Percentiles rank a stretch among this genome's conserved stretches.
These are phyloP conservation scores for Vigna radiata DNA, from an alignment of 306 rosid genomes.

Conservation along the genomic window DNA sequence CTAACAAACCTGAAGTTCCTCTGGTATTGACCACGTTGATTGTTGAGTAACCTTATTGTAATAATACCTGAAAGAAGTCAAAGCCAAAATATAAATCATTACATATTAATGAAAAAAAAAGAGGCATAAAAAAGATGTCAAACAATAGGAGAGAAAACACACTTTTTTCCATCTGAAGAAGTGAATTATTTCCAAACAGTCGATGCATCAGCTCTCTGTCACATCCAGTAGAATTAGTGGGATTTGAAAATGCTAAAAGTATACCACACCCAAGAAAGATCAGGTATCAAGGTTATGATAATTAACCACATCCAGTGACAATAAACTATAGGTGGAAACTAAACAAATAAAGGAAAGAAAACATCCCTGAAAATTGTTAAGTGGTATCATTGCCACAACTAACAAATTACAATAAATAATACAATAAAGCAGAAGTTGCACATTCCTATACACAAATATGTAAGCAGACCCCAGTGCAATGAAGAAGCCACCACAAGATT, in stretches of 20 bases:
- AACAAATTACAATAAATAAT: constrained; percentile 28
- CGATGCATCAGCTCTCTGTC: constrained; percentile 98
- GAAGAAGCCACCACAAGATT: constrained; percentile 30
- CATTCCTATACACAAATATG: constrained; percentile 12
- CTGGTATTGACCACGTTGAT: constrained; percentile 98
- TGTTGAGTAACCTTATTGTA: constrained; percentile 93
- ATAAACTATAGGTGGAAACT: constrained; percentile 27
- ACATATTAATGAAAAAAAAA: constrained; percentile 15
- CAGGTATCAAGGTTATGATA: constrained; percentile 36
- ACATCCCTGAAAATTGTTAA: constrained; percentile 24
- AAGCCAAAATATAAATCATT: constrained; percentile 33
- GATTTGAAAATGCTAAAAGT: constrained; percentile 41
- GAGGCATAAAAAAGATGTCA: constrained; percentile 27
- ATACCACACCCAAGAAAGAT: constrained; percentile 40
- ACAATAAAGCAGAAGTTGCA: constrained; percentile 27
- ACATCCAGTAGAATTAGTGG: constrained; percentile 59
- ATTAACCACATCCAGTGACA: constrained; percentile 24
- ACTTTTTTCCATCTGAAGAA: constrained; percentile 97
- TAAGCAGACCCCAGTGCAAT: constrained; percentile 24
- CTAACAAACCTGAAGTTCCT: constrained; percentile 82
- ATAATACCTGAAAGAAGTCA: constrained; percentile 76
- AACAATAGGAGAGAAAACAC: constrained; percentile 41
- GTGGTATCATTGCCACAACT: constrained; percentile 30
- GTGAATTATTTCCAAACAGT: constrained; percentile 99
- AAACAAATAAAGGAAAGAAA: constrained; percentile 34